A percentile compares a stretch with the other conserved stretches of the same genome.
phyloP scores from a whole-genome alignment of 225 moss, liverwort and hornwort genomes.

The Sphagnum contortum region DNA sequence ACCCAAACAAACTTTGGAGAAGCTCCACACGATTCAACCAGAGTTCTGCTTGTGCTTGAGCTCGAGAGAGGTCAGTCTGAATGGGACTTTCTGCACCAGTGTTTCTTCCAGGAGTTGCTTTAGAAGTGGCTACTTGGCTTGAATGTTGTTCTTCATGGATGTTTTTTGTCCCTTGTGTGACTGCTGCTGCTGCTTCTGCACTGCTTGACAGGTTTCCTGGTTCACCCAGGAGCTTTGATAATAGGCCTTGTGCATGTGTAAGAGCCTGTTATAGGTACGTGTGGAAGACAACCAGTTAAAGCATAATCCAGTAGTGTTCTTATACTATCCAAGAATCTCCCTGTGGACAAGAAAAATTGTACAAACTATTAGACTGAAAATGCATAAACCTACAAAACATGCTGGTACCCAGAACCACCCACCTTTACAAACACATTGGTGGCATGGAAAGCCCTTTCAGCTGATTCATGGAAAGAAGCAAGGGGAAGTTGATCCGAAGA shows the following conservation, averaged over 20 bases:
- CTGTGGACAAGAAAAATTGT: too few relatives aligned
- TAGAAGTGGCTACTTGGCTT: constrained; percentile 26
- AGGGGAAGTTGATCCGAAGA: constrained; percentile 74
- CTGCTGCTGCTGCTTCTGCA: constrained; percentile 19
- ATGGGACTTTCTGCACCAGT: constrained; percentile 9
- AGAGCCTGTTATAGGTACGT: constrained; percentile 38
- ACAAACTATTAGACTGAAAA: too few relatives aligned
- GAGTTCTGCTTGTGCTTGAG: constrained; percentile 58
- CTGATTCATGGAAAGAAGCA: constrained; percentile 62
- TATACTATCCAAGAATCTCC: too few relatives aligned
- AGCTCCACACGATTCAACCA: constrained; percentile 94
- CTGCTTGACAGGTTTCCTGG: constrained; percentile 32
- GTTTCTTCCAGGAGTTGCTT: constrained; percentile 19
- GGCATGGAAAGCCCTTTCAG: constrained; percentile 87
- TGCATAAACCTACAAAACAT: too few relatives aligned
- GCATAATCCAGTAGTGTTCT: too few relatives aligned
- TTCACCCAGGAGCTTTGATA: constrained; percentile 56
- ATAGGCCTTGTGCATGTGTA: constrained; percentile 59
- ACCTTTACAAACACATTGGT: constrained; percentile 94
- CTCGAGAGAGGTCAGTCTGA: constrained; percentile 39
- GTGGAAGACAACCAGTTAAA: neutral
- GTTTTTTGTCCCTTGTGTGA: constrained; percentile 10
- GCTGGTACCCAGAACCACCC: neutral
- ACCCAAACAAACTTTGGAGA: constrained; percentile 83
- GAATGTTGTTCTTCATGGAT: constrained; percentile 13